phyloP scores from a whole-genome alignment of 1,284 basidiomycete genomes.

The Meripilus lineatus region DNA sequence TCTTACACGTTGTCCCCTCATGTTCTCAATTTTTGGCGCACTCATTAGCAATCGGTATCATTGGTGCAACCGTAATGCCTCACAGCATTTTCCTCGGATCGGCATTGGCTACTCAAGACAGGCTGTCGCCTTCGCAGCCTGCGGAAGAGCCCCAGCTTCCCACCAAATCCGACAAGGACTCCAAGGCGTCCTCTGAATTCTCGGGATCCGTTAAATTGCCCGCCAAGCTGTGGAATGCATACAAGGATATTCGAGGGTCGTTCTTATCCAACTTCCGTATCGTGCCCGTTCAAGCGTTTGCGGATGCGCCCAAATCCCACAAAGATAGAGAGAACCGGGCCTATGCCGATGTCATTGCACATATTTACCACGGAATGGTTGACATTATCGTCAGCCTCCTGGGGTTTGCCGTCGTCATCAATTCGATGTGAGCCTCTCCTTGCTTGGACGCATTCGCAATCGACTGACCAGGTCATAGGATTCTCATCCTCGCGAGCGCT shows the following conservation, averaged over 20 bases:
- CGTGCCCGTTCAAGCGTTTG: constrained; percentile 13
- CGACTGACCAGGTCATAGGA: constrained; percentile 34
- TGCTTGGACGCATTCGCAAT: constrained; percentile 18
- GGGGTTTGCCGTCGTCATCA: constrained; percentile 84
- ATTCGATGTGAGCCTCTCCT: constrained; percentile 54
- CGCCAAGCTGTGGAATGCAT: neutral
- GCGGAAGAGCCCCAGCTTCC: neutral
- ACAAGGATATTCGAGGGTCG: neutral
- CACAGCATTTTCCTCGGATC: constrained; percentile 91
- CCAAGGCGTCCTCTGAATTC: neutral
- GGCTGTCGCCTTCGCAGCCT: constrained; percentile 43
- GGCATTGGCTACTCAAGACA: constrained; percentile 77
- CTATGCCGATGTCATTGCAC: constrained; percentile 65
- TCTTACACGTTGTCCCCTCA: neutral
- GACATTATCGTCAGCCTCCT: constrained; percentile 66
- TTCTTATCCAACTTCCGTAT: constrained; percentile 16
- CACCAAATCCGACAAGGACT: neutral
- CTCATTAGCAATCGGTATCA: constrained; percentile 69
- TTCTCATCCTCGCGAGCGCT: constrained; percentile 62
- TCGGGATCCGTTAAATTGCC: neutral
- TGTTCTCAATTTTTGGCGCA: constrained; percentile 10
- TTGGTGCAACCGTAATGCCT: constrained; percentile 87
- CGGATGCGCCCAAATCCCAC: constrained; percentile 21
- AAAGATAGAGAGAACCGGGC: constrained; percentile 55
- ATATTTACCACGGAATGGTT: constrained; percentile 74